Base-by-base conservation (phyloP, 1,284 basidiomycete species). In the Mycosarcoma maydis region DNA sequence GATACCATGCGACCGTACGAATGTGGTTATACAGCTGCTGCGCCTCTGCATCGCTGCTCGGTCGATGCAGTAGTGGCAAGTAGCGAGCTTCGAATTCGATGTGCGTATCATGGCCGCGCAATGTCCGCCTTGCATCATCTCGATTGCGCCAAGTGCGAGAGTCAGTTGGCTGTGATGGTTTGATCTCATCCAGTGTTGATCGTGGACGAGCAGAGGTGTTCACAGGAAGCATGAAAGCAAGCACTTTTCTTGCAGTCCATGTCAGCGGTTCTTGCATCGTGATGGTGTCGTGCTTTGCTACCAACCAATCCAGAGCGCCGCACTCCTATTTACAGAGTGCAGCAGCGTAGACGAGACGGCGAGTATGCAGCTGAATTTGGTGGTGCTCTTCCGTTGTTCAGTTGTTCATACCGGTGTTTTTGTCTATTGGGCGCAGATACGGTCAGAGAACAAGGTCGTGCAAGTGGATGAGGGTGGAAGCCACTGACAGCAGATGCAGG, bases 1-100 rank as follows among this genome's bases (percentile, higher is more conserved):
- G 55, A 36, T 72, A 80, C 64, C 65, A 78, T 14, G 74, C 68
- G 5, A 73, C 51, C 4, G 72, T 76, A 19, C 73, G 67, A 33
- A 75, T 72, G 33, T 80, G 77, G 36, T 81, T 80, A 56, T 81
- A 81, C 26, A 81, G 60, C 37, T 62, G 67, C 55, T 81, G 80
- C n/a, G 80, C 80, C 37, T 81, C 71, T 23, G 11, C 26, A 36
- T 52, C 45, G 49, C 47, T 50, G 41, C 37, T 48, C 13, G 64
- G 57, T 6, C 34, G 47, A 37, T 46, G 40, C 9, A 45, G n/a
- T 4, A 43, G 33, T 13, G 33, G 58, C 42, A 22, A 46, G 46
- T 61, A 61, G 26, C 42, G 37, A 20, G 58, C 27, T 27, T 54
- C 34, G 20, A 61, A 61, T 3, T 16, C 19, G 13, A 5, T 39